These are phyloP conservation scores for Mortierella sp. DNA, from an alignment of 371 early-diverging fungal genomes.

Conservation along the genomic window DNA sequence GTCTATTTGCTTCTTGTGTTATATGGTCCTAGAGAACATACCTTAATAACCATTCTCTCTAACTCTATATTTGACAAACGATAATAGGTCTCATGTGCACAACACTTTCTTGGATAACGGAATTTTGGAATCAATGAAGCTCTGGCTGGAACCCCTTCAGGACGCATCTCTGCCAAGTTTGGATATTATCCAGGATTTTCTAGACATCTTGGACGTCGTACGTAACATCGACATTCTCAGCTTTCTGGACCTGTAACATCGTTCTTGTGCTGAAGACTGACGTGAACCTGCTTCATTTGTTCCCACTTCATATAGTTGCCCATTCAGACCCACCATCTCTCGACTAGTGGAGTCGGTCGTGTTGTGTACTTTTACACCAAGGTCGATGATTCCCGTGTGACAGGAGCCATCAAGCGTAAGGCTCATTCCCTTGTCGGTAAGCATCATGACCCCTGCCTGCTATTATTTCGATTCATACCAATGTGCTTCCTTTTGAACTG, in stretches of 20 bases:
- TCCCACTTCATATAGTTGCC: conserved; percentile 66
- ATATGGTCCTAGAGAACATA: not conserved
- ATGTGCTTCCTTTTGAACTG: not conserved
- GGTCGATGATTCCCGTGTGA: conserved; percentile 81
- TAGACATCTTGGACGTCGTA: conserved; percentile 83
- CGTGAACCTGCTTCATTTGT: too few species aligned
- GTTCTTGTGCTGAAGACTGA: not conserved
- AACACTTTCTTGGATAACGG: conserved; percentile 89
- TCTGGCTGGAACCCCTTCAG: conserved; percentile 98
- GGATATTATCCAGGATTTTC: conserved; percentile 91
- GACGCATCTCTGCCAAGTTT: conserved; percentile 96
- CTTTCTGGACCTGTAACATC: too few species aligned
- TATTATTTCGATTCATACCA: not conserved
- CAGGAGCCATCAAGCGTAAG: conserved; percentile 78
- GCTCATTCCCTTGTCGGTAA: conserved; percentile 87
- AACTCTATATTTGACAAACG: too few species aligned
- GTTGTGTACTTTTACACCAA: conserved; percentile 96
- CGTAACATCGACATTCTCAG: not conserved
- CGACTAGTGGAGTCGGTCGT: conserved; percentile 90
- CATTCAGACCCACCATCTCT: conserved; percentile 89
- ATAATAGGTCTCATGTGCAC: conserved; percentile 68
- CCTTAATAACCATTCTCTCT: not conserved
- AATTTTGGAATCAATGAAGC: conserved; percentile 88
- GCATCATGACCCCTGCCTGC: conserved; percentile 7
- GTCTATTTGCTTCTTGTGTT: too few species aligned